A percentile compares a stretch with the other conserved stretches of the same genome.
Conservation (phyloP, 2,329 filamentous ascomycete species). For the Calonectria pseudoturangicola region DNA sequence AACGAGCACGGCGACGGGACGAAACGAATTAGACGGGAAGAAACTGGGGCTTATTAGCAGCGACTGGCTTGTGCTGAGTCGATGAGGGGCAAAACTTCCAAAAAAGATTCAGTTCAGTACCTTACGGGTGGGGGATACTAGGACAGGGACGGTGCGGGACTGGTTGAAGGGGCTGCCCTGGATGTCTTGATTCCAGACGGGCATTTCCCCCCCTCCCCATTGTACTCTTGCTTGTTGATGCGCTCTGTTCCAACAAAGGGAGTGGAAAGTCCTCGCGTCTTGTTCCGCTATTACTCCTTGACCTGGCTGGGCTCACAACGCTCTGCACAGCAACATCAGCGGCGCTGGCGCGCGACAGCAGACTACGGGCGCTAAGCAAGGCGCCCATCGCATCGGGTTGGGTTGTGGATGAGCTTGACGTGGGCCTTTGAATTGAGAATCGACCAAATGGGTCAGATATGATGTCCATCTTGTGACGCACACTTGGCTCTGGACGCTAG, state of each 20-base stretch:
- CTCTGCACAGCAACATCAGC: slow-evolving; percentile 34
- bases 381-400: slow-evolving; percentile 50
- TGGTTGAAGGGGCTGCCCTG: slow-evolving; percentile 11
- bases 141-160: slow-evolving; percentile 34
- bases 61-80: slow-evolving; percentile 37
- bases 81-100: slow-evolving; percentile 10
- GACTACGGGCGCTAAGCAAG: slow-evolving; percentile 53
- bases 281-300: background rate
- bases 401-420: slow-evolving; percentile 28
- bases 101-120: slow-evolving; percentile 29
- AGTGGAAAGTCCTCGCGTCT: background rate
- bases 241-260: no score
- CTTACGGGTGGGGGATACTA: slow-evolving; percentile 23
- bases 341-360: slow-evolving; percentile 40
- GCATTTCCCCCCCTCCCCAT: background rate
- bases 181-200: slow-evolving; percentile 4
- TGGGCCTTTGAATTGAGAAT: slow-evolving; percentile 15
- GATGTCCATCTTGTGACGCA: slow-evolving; percentile 24
- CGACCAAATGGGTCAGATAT: slow-evolving; percentile 22
- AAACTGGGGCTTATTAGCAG: slow-evolving; percentile 44
- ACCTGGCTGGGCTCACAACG: slow-evolving; percentile 11
- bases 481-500: slow-evolving; percentile 17
- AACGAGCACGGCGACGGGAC: slow-evolving; percentile 49
- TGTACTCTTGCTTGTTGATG: background rate
- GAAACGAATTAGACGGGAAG: slow-evolving; percentile 47